These are phyloP conservation scores for Dendrobium catenatum DNA, from an alignment of 106 monocot genomes.

Conservation along the genomic window DNA sequence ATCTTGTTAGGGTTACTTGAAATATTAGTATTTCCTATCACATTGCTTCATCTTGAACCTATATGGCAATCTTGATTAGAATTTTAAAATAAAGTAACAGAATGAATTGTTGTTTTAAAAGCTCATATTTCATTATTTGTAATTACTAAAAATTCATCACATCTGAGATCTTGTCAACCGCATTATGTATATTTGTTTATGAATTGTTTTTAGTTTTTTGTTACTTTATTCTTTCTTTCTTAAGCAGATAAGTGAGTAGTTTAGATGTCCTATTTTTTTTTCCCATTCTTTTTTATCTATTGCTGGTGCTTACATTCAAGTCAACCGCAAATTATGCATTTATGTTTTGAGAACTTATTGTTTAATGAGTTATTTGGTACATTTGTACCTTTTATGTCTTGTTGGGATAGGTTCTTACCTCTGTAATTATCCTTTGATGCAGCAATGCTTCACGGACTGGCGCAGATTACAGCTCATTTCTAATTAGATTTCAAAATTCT, in stretches of 20 bases:
- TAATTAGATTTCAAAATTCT: constrained; percentile 70
- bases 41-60: too few species aligned
- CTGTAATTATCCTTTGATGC: constrained; percentile 10
- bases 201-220: background rate
- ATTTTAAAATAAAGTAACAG: too few species aligned
- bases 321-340: background rate
- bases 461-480: constrained; percentile 46
- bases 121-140: too few species aligned
- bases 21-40: too few species aligned
- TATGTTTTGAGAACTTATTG: background rate
- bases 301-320: background rate
- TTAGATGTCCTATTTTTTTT: background rate
- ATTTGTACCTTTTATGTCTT: background rate
- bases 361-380: background rate
- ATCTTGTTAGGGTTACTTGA: too few species aligned
- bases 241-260: background rate
- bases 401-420: background rate
- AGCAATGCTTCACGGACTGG: constrained; percentile 48
- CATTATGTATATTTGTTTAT: too few species aligned
- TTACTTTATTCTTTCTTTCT: background rate
- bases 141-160: too few species aligned
- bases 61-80: too few species aligned
- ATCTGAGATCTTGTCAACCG: too few species aligned
- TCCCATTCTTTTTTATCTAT: background rate
- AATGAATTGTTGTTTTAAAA: too few species aligned